Base-by-base conservation (phyloP, 129 eudicot genomes). In the Artemisia argyi region DNA sequence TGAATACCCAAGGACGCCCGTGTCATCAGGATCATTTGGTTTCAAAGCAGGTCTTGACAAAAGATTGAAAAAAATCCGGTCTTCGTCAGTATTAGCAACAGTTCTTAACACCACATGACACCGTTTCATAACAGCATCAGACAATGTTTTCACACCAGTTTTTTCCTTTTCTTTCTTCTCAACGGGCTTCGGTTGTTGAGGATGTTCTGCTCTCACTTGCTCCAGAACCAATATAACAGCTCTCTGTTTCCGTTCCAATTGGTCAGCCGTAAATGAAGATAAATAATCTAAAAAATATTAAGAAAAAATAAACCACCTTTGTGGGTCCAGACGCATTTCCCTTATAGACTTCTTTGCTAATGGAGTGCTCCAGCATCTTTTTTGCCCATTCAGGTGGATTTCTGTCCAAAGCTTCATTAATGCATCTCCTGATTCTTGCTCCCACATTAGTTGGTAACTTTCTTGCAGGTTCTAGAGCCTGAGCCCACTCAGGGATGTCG, bases 301-400 rank as follows among this genome's bases (percentile, higher is more conserved):
- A 69, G 11, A 39, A 47, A 20, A 42, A 62, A 61, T 42, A 64
- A 26, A 28, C 30, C 59, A 95, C 99, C 99, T 95, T 95, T 17
- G 99, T 95, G 62, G 99, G 99, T 35, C 99, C 99, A 11, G 99
- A 95, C 24, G 99, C 99, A 80, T 95, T 95, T 47, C 99, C 99
- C 81, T 88, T 95, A 61, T 95, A 95, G 20, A 95, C 97, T 80
- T 83, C 97, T 67, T 88, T 95, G 82, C 97, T 91, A 12, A 95
- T 95, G 4, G 97, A 91, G 64, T 88, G 87, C 67, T 84, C 88
- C 81, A 95, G 75, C 54, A 66, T 85, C 72, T 46, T 55, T 68
- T 68, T 88, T 17, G 99, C 99, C 99, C 99, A 95, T 69, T 91
- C 97, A 6, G 99, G 99, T 49, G 99, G 97, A 74, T 86, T 80